These are phyloP conservation scores for Phytopythium oedochilum DNA, from an alignment of 352 stramenopile genomes.

Conservation along the genomic window DNA sequence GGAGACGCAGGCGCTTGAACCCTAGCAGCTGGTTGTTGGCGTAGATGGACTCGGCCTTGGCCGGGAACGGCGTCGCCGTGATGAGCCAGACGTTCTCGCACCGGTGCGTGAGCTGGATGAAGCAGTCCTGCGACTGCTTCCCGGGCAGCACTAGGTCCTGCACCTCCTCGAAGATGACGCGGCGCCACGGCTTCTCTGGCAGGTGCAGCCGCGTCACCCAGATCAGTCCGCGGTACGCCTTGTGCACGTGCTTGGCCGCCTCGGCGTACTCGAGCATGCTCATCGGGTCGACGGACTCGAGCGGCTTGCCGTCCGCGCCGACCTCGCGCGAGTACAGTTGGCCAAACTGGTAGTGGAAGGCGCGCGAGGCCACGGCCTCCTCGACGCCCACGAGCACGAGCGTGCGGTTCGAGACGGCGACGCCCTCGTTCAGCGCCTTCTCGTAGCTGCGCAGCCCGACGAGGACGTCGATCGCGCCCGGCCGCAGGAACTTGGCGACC, in stretches of 20 bases:
- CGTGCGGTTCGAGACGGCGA: conserved; percentile 62
- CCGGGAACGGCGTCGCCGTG: conserved; percentile 79
- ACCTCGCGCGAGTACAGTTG: conserved; percentile 49
- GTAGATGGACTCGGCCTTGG: conserved; percentile 76
- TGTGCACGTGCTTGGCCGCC: conserved; percentile 77
- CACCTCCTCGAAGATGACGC: conserved; percentile 86
- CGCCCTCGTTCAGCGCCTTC: conserved; percentile 22
- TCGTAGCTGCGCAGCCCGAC: conserved; percentile 53
- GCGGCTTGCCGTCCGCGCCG: conserved; percentile 20
- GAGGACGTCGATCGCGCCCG: conserved; percentile 67
- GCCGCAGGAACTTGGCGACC: conserved; percentile 69
- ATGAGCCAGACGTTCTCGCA: conserved; percentile 85
- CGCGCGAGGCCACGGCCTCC: conserved; percentile 57
- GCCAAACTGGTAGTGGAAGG: conserved; percentile 56
- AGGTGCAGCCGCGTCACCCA: conserved; percentile 66
- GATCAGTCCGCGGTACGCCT: conserved; percentile 69
- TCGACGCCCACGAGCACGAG: conserved; percentile 79
- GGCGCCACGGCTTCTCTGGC: conserved; percentile 61
- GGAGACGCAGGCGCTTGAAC: conserved; percentile 69
- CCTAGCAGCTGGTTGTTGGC: conserved; percentile 87
- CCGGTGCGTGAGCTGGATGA: conserved; percentile 74
- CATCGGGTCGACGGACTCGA: conserved; percentile 35
- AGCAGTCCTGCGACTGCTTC: conserved; percentile 71
- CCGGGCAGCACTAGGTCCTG: conserved; percentile 79
- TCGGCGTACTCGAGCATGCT: conserved; percentile 57